A percentile compares a stretch with the other conserved stretches of the same genome.
Evolutionary conservation across 331 rosid genomes (phyloP).

Genomic region (Rhamnella rubrinervis): DNA sequence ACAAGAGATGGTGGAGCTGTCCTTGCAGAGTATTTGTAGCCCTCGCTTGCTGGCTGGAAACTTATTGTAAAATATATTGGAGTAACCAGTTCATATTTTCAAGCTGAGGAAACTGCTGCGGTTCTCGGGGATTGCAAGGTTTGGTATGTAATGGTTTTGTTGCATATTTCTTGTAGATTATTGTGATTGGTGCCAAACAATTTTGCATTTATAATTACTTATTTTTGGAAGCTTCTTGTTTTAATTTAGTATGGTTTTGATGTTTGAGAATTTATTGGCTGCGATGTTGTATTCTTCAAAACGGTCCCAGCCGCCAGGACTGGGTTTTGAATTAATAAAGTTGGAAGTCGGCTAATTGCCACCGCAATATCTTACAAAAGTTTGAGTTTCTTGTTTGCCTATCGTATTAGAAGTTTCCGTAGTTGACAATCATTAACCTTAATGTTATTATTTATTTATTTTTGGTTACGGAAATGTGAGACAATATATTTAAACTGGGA

Average conservation of each 20-base stretch:
- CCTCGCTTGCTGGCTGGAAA: slow-evolving; percentile 33
- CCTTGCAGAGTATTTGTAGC: slow-evolving; percentile 24
- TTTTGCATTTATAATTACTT: slow-evolving; percentile 35
- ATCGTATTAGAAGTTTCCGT: background rate
- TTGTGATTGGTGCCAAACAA: slow-evolving; percentile 33
- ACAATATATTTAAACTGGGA: too few relatives aligned
- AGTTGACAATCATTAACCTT: too few relatives aligned
- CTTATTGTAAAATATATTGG: slow-evolving; percentile 40
- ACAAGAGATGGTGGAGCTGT: slow-evolving; percentile 29
- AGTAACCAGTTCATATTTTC: slow-evolving; percentile 21
- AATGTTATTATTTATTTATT: too few relatives aligned
- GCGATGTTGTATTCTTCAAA: slow-evolving; percentile 18
- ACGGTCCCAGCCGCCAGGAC: slow-evolving; percentile 7
- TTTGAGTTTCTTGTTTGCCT: background rate
- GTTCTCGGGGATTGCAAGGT: slow-evolving; percentile 29
- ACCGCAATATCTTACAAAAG: background rate
- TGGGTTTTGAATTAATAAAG: slow-evolving; percentile 28
- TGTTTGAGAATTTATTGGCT: slow-evolving; percentile 3
- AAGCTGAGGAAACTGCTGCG: slow-evolving; percentile 32
- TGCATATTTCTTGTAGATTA: slow-evolving; percentile 42
- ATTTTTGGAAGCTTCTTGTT: slow-evolving; percentile 8
- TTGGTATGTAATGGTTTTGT: slow-evolving; percentile 44
- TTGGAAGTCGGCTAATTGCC: background rate
- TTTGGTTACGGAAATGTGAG: too few relatives aligned
- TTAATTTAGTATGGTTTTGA: slow-evolving; percentile 22